Evolutionary conservation across 306 rosid species (phyloP).

Genomic region (Canavalia ensiformis): DNA sequence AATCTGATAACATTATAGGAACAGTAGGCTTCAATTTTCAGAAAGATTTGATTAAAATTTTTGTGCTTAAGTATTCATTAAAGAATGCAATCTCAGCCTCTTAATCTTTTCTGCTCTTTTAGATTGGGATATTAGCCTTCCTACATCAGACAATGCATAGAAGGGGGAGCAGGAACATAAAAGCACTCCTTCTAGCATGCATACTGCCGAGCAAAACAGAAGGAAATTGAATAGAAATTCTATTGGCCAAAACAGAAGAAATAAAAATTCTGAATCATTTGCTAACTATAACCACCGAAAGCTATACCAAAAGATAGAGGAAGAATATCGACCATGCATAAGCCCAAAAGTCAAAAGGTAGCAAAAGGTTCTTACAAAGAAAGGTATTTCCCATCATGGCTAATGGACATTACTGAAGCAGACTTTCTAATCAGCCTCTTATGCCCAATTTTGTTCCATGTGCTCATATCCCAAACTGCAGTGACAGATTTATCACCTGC

Average conservation of each 20-base stretch:
- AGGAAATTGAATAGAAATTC: conserved; percentile 16
- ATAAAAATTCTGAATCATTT: conserved; percentile 26
- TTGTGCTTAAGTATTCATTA: not conserved
- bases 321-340: conserved; percentile 4
- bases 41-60: not conserved
- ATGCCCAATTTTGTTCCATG: conserved; percentile 91
- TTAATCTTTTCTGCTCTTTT: not conserved
- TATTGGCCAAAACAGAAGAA: not conserved
- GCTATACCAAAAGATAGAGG: conserved; percentile 15
- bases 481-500: conserved; percentile 76
- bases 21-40: not conserved
- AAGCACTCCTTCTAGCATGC: not conserved
- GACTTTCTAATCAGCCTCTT: conserved; percentile 87
- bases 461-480: conserved; percentile 88
- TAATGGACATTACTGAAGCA: conserved; percentile 83
- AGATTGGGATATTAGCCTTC: not conserved
- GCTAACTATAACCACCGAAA: conserved; percentile 10
- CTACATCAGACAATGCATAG: not conserved
- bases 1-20: not conserved
- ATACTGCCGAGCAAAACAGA: not conserved
- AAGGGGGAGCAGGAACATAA: not conserved
- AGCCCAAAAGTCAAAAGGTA: conserved; percentile 35
- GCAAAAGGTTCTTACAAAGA: conserved; percentile 78
- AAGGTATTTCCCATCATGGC: conserved; percentile 96
- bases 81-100: not conserved